Evolutionary conservation across 139 green algal genomes (phyloP), one percentile per base, ranked within the genome.

Genomic region (Ettlia oleoabundans): DNA sequence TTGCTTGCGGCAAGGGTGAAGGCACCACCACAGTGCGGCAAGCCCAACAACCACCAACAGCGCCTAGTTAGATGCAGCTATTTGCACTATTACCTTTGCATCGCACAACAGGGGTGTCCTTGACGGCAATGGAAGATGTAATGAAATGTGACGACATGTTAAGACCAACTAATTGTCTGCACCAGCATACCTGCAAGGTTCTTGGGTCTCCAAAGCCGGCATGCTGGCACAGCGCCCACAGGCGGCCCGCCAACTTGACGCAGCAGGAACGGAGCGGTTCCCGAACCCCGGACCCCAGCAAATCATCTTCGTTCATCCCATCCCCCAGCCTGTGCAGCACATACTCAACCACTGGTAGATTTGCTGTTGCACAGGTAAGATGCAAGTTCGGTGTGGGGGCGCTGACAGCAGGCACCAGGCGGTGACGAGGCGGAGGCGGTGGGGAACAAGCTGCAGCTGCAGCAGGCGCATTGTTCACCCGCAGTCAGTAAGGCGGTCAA

Each of bases 231-330:
- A 84, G 51, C 10, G 69, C 78, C 84, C 84, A 88, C 38, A 88
- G 61, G 28, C 22, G 51, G 2, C 37, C 47, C 0, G 69, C 84
- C 41, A 85, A 71, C 61, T 85, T 61, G 58, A 74, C 9, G 76
- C 84, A 88, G 55, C 78, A 85, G 18, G 77, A 38, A 15, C 84
- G 66, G 53, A 88, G 68, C 19, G 84, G 77, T 78, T 85, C 77
- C 8, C 84, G 67, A 6, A 19, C 37, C 38, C 10, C 55, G 2
- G n/a, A n/a, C 0, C 78, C 78, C 32, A 82, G 9, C 30, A 88
- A 4, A 37, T 88, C 84, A 33, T 88, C 84, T 18, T 88, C 84
- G 4, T 10, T 85, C 68, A 88, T 64, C 22, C 84, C 84, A 30
- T 67, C 78, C 3, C 79, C 84, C 42, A 88, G 52, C 41, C 84